phyloP scores from a whole-genome alignment of 2,329 filamentous ascomycete species.

The Thermothelomyces thermophilus region DNA sequence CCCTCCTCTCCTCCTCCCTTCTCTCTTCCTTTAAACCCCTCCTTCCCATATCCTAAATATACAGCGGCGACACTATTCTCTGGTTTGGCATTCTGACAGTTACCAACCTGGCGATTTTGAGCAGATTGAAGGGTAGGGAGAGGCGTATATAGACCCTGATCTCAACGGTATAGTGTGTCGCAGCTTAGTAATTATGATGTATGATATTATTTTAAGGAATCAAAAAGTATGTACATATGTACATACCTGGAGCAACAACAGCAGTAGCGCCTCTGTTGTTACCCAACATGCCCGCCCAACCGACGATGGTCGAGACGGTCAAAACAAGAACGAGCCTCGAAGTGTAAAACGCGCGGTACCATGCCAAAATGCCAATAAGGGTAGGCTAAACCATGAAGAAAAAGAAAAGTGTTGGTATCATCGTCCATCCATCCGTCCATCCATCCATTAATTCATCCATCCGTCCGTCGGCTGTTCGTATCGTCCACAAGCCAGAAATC shows the following conservation, averaged over 20 bases:
- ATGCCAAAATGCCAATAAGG: slow-evolving; percentile 3
- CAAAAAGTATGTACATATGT: no score
- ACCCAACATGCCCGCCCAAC: neutral
- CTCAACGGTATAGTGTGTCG: neutral
- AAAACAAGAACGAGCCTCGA: neutral
- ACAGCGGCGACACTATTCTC: no score
- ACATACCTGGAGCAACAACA: no score
- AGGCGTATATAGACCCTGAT: neutral
- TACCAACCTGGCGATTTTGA: no score
- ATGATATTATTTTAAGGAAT: no score
- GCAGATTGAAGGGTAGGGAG: neutral
- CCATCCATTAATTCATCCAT: slow-evolving; percentile 9
- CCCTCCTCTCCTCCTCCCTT: no score
- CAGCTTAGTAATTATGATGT: neutral
- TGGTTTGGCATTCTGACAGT: no score
- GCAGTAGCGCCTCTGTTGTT: no score
- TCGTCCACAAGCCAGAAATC: neutral
- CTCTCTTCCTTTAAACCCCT: no score
- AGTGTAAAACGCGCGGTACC: slow-evolving; percentile 2
- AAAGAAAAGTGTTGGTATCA: slow-evolving; percentile 23
- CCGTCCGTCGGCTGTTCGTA: neutral
- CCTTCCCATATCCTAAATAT: no score
- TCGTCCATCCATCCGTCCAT: slow-evolving; percentile 11
- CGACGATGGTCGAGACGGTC: no score
- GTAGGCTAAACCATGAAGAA: neutral